A percentile compares a stretch with the other conserved stretches of the same genome.
These are phyloP conservation scores for Cynanchum wilfordii DNA, from an alignment of 257 asterid genomes.

Conservation along the genomic window DNA sequence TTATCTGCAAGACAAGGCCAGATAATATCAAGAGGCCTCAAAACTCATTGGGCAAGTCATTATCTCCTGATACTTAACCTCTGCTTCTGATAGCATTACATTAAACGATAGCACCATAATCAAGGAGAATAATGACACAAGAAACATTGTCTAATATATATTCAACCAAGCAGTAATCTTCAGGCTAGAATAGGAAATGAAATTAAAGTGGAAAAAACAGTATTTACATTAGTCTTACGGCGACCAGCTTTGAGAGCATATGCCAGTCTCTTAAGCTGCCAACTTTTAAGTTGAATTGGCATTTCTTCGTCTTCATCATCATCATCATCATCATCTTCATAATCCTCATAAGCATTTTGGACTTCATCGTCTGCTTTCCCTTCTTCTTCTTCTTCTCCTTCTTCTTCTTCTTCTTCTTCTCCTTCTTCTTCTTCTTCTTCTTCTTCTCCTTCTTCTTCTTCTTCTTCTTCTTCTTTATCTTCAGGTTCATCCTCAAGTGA, in stretches of 20 bases:
- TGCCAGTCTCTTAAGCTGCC: constrained; percentile 86
- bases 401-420: constrained; percentile 25
- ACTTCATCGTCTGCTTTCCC: constrained; percentile 21
- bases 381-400: constrained; percentile 31
- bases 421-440: no score
- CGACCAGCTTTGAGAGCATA: constrained; percentile 83
- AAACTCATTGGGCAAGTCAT: background rate
- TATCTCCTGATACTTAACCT: background rate
- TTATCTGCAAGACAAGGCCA: constrained; percentile 60
- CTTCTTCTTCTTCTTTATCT: constrained; percentile 26
- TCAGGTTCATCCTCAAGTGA: constrained; percentile 21
- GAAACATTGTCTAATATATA: background rate
- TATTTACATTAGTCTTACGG: constrained; percentile 82
- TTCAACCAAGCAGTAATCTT: background rate
- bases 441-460: no score
- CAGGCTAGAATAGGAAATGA: background rate
- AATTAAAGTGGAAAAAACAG: background rate
- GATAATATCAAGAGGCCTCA: constrained; percentile 6
- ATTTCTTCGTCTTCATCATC: constrained; percentile 39
- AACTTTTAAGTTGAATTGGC: constrained; percentile 52
- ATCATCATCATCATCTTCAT: constrained; percentile 16
- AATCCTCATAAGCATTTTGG: constrained; percentile 22
- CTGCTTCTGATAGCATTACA: background rate
- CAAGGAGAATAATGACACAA: background rate
- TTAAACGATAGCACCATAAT: background rate